Conservation (phyloP, 495 filamentous ascomycete species). For the Tuber microsphaerosporum region DNA sequence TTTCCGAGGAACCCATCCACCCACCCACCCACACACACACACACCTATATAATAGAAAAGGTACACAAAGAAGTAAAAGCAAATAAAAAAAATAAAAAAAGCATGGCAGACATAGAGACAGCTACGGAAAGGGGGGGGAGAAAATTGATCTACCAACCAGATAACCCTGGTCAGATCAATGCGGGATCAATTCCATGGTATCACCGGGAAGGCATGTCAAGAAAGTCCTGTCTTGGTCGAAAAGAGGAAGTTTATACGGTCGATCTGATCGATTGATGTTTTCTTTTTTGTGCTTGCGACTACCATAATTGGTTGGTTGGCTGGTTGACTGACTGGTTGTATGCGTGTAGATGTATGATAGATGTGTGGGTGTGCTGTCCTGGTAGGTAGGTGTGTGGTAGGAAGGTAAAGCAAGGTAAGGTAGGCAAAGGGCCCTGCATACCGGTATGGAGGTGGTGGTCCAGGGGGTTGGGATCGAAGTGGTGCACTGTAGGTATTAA, state of each 20-base stretch:
- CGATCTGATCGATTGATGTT: neutral
- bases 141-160: neutral
- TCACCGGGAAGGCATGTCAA: neutral
- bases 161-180: neutral
- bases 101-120: neutral
- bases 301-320: neutral
- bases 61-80: neutral
- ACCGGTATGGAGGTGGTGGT: neutral
- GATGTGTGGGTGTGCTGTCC: neutral
- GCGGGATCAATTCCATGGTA: neutral
- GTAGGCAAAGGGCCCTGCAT: neutral
- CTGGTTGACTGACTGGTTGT: neutral
- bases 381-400: neutral
- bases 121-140: neutral
- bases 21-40: neutral
- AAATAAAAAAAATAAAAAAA: neutral
- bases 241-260: constrained; percentile 1
- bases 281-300: neutral
- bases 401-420: neutral
- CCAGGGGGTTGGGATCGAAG: constrained; percentile 1
- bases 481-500: neutral
- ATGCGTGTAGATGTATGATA: neutral
- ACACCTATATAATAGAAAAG: neutral
- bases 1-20: neutral
- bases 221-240: neutral